phyloP scores from a whole-genome alignment of 768 basidiomycete genomes.

The Mycena galericulata region DNA sequence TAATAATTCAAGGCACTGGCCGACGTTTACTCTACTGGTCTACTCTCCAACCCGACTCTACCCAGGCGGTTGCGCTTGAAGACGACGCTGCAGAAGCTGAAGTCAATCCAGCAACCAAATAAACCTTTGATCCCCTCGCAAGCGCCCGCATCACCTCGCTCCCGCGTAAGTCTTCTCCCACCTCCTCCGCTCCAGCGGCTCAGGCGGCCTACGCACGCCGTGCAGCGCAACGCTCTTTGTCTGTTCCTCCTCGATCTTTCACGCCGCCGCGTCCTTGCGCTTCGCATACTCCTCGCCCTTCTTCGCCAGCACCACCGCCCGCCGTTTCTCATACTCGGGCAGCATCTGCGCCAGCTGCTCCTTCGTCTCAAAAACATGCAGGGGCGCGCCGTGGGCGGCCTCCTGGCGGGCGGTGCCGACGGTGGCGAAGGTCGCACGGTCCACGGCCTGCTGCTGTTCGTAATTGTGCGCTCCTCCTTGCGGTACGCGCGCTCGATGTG shows the following conservation, averaged over 20 bases:
- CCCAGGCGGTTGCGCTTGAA: too few relatives aligned
- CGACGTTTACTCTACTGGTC: too few relatives aligned
- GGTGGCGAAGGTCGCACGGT: slow-evolving; percentile 75
- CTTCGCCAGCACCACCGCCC: slow-evolving; percentile 65
- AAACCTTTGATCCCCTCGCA: too few relatives aligned
- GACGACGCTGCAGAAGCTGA: too few relatives aligned
- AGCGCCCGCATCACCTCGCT: too few relatives aligned
- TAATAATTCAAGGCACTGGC: too few relatives aligned
- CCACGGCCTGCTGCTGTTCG: slow-evolving; percentile 82
- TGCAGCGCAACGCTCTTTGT: too few relatives aligned
- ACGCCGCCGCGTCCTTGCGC: slow-evolving; percentile 65
- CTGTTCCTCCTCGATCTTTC: slow-evolving; percentile 89
- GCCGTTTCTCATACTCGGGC: slow-evolving; percentile 71
- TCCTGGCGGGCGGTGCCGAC: slow-evolving; percentile 71
- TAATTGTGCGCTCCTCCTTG: slow-evolving; percentile 94
- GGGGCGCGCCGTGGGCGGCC: slow-evolving; percentile 65
- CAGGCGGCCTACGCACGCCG: too few relatives aligned
- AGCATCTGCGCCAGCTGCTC: slow-evolving; percentile 77
- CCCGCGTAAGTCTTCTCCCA: too few relatives aligned
- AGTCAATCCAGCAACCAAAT: too few relatives aligned
- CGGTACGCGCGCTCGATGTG: slow-evolving; percentile 96
- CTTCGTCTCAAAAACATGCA: slow-evolving; percentile 81
- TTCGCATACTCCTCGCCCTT: slow-evolving; percentile 75
- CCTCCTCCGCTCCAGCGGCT: too few relatives aligned
- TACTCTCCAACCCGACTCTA: too few relatives aligned